Conservation (phyloP, 441 rosid species). For the Gossypium gossypioides region DNA sequence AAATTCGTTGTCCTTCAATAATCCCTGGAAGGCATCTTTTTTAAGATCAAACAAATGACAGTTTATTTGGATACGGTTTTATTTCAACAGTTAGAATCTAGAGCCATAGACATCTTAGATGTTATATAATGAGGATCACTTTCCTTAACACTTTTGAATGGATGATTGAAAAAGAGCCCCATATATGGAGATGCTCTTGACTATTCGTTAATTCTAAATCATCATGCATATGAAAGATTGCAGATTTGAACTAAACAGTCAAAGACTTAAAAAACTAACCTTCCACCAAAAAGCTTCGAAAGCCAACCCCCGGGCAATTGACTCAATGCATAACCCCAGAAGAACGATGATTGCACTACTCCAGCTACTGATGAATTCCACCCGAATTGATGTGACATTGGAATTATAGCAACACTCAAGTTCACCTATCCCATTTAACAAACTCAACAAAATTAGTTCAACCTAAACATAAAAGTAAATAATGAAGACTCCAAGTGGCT, state of each 20-base stretch:
- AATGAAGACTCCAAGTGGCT: too few species aligned
- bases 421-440: constrained; percentile 49
- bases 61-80: not conserved
- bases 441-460: not conserved
- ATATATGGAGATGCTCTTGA: not conserved
- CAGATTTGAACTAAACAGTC: constrained; percentile 1
- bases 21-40: not conserved
- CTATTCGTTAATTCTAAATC: not conserved
- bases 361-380: constrained; percentile 83
- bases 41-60: not conserved
- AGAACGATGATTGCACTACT: constrained; percentile 84
- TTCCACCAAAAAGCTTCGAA: constrained; percentile 79
- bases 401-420: constrained; percentile 83
- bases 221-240: not conserved
- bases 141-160: not conserved
- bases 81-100: not conserved
- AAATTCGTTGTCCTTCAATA: not conserved
- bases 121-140: not conserved
- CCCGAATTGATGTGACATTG: constrained; percentile 90
- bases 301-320: constrained; percentile 95
- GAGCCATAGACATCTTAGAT: not conserved
- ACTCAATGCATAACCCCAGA: constrained; percentile 91
- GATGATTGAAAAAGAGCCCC: not conserved
- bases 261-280: constrained; percentile 38
- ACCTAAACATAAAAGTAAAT: not conserved